Evolutionary conservation across 2,329 filamentous ascomycete genomes (phyloP), one percentile per base, ranked within the genome.

Genomic region (Aspergillus sp.): DNA sequence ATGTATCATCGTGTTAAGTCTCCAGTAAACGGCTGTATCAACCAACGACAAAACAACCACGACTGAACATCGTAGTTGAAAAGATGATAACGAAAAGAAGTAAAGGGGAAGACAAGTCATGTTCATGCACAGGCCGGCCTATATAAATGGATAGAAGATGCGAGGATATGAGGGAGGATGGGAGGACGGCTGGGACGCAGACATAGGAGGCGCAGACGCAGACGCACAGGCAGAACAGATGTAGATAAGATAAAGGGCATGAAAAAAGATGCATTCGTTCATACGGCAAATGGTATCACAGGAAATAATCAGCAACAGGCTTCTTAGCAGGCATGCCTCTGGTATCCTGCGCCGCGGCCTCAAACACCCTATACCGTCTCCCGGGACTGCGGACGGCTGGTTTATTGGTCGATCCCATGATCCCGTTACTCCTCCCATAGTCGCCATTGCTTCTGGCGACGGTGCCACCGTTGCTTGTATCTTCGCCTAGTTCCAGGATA

Each of bases 291-390:
- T 52, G 50, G 50, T 52, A 52, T 52, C 50, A 52, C 78, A 99
- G 81, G 77, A 99, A 99, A 81, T 98, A 99, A 79, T 98, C 94
- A 13, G 92, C 92, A 56, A 96, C 92, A 3, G 95, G 95, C 78
- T 98, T 98, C 85, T 99, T 99, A 3, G 95, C 95, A 61, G 95
- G 95, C 95, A 99, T 99, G 4, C 95, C 95, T 69, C 95, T 85
- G 1, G 90, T 92, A 76, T 98, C 95, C 79, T 99, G 95, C 55
- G 95, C 93, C 57, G 95, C 95, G 0, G 95, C 95, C 71, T 98
- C 93, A 74, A 99, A 99, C 8, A 99, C 94, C 38, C 94, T 83
- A 78, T 99, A 99, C 67, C 95, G 83, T 70, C 95, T 85, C 3
- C 93, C 95, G 1, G 95, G 95, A 1, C 93, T 93, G 47, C 80